phyloP scores from a whole-genome alignment of 2,329 filamentous ascomycete species.

The Stachybotrys chlorohalonatus region DNA sequence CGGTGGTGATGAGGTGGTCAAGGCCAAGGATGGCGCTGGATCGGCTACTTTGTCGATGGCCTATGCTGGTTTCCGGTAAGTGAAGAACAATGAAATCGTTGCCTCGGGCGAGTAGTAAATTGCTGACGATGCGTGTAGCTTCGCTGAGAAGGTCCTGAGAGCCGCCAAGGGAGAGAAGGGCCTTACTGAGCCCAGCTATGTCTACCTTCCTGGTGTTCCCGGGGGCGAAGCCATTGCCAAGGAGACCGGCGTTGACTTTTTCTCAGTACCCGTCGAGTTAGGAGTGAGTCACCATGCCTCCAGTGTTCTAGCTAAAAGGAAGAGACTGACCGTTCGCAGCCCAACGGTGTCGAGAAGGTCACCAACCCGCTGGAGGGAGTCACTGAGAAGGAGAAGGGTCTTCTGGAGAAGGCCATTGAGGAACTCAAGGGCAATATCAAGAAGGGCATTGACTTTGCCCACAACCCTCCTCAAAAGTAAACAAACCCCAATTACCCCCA shows the following conservation, averaged over 20 bases:
- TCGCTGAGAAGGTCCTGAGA: constrained; percentile 89
- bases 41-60: constrained; percentile 93
- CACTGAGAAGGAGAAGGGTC: constrained; percentile 80
- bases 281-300: constrained; percentile 55
- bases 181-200: constrained; percentile 87
- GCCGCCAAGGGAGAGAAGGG: constrained; percentile 83
- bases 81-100: constrained; percentile 1
- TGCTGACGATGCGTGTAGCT: constrained; percentile 39
- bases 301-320: background rate
- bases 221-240: constrained; percentile 82
- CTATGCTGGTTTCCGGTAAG: constrained; percentile 84
- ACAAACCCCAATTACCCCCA: constrained; percentile 19
- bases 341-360: constrained; percentile 77
- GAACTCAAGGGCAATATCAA: constrained; percentile 87
- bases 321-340: constrained; percentile 33
- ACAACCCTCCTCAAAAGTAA: constrained; percentile 86
- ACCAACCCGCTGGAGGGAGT: constrained; percentile 68
- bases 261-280: constrained; percentile 92
- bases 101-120: background rate
- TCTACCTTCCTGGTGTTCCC: constrained; percentile 85
- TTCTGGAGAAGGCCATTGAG: constrained; percentile 65
- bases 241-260: constrained; percentile 80
- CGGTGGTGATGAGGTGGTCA: constrained; percentile 92
- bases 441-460: constrained; percentile 86
- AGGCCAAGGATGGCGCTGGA: constrained; percentile 86